phyloP scores from a whole-genome alignment of 495 filamentous ascomycete genomes.

The Aspergillus sclerotiicarbonarius region DNA sequence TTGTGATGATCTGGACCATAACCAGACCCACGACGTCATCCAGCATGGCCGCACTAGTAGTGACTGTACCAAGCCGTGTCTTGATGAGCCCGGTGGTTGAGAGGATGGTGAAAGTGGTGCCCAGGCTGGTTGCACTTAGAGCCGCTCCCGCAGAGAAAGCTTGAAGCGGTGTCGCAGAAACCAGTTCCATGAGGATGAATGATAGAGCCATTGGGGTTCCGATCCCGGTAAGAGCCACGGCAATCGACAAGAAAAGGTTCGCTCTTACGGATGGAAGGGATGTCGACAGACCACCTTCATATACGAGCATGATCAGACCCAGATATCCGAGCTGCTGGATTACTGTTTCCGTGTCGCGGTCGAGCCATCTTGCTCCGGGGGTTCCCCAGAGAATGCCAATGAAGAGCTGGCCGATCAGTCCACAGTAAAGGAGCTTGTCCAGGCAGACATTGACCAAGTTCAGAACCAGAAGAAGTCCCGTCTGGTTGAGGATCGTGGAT shows the following conservation, averaged over 20 bases:
- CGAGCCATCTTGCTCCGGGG: slow-evolving; percentile 57
- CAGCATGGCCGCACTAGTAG: slow-evolving; percentile 73
- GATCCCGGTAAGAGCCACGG: slow-evolving; percentile 65
- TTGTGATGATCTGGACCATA: slow-evolving; percentile 67
- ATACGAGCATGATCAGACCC: slow-evolving; percentile 72
- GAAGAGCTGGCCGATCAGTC: slow-evolving; percentile 71
- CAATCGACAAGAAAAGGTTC: slow-evolving; percentile 58
- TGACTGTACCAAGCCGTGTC: slow-evolving; percentile 66
- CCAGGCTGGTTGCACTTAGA: slow-evolving; percentile 71
- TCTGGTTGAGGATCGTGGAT: slow-evolving; percentile 54
- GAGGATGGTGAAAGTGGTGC: slow-evolving; percentile 77
- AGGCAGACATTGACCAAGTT: slow-evolving; percentile 58
- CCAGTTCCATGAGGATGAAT: slow-evolving; percentile 51
- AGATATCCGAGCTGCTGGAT: slow-evolving; percentile 74
- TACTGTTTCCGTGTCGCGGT: slow-evolving; percentile 44
- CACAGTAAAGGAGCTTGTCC: slow-evolving; percentile 65
- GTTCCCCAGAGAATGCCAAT: slow-evolving; percentile 69
- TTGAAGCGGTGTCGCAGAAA: slow-evolving; percentile 51
- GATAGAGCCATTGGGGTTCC: slow-evolving; percentile 64
- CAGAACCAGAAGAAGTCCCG: slow-evolving; percentile 65
- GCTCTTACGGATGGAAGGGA: slow-evolving; percentile 55
- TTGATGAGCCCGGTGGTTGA: slow-evolving; percentile 51
- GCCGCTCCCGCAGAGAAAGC: slow-evolving; percentile 75
- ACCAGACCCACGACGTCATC: slow-evolving; percentile 83
- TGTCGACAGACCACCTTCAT: slow-evolving; percentile 70